Conservation (phyloP, 108 stramenopile genomes). For the Conticribra guillardii region DNA sequence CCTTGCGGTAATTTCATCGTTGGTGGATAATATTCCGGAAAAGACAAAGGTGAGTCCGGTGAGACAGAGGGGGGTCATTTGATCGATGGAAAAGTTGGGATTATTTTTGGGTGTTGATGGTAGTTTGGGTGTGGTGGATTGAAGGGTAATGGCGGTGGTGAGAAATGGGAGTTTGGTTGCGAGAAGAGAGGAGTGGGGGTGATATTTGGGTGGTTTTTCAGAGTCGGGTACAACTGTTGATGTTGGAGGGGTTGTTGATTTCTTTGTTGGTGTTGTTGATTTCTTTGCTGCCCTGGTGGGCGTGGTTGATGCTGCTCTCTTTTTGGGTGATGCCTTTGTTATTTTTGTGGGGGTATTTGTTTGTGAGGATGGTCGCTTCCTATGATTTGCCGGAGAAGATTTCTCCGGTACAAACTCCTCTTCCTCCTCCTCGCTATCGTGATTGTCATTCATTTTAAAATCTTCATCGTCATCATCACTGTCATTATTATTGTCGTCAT, state of each 20-base stretch:
- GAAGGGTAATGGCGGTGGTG: neutral
- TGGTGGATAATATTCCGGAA: conserved; percentile 64
- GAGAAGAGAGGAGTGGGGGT: conserved; percentile 35
- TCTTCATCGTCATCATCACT: conserved; percentile 22
- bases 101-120: neutral
- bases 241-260: too few species aligned
- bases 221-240: neutral
- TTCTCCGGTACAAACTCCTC: conserved; percentile 1
- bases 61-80: conserved; percentile 31
- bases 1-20: neutral
- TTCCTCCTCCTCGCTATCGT: conserved; percentile 24
- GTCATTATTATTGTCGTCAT: conserved; percentile 8
- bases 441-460: conserved; percentile 3
- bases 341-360: neutral
- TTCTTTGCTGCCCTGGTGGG: neutral
- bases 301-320: conserved; percentile 4
- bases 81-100: conserved; percentile 9
- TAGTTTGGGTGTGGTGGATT: neutral
- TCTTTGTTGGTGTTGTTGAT: conserved; percentile 10
- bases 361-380: too few species aligned
- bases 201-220: conserved; percentile 31
- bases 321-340: neutral
- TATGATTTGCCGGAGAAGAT: conserved; percentile 22
- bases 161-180: conserved; percentile 26
- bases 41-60: conserved; percentile 77